Percentiles rank a stretch among this genome's conserved stretches.
Evolutionary conservation across 2,329 filamentous ascomycete genomes (phyloP).

Genomic region (Westerdykella sp.): DNA sequence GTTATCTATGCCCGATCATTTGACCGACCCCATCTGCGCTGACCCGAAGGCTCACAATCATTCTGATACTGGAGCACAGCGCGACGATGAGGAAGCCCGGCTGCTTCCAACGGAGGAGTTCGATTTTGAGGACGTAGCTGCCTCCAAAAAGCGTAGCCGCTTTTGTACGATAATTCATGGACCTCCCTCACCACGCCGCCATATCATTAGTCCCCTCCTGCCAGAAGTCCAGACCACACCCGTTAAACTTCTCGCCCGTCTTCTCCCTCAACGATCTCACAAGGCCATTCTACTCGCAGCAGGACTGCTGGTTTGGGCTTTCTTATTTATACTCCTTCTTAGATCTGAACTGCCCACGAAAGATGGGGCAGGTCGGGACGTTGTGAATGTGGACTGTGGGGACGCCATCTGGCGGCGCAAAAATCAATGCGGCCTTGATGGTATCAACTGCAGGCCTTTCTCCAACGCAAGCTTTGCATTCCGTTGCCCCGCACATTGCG

Average conservation of each 20-base stretch:
- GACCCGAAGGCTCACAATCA: too few species aligned
- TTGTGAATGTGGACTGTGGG: conserved; percentile 61
- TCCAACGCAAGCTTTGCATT: conserved; percentile 63
- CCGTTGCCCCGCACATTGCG: conserved; percentile 66
- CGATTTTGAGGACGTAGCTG: conserved; percentile 18
- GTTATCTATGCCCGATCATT: too few species aligned
- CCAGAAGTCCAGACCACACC: conserved; percentile 61
- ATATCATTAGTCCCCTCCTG: conserved; percentile 48
- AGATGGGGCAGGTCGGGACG: conserved; percentile 60
- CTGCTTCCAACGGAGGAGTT: conserved; percentile 22
- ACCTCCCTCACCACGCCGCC: conserved; percentile 39
- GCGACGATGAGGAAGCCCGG: conserved; percentile 25
- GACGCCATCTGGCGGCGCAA: conserved; percentile 63
- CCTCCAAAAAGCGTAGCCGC: conserved; percentile 1
- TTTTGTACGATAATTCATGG: conserved; percentile 28
- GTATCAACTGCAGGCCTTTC: conserved; percentile 69
- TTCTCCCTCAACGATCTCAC: conserved; percentile 51
- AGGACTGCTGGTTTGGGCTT: conserved; percentile 59
- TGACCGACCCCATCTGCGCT: too few species aligned
- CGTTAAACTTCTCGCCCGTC: conserved; percentile 52
- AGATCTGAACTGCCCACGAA: conserved; percentile 51
- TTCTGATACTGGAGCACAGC: too few species aligned
- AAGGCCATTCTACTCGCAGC: conserved; percentile 50
- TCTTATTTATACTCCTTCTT: conserved; percentile 61
- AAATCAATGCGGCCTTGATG: conserved; percentile 68